phyloP scores from a whole-genome alignment of 805 yeast species.

The Starmera quercuum region DNA sequence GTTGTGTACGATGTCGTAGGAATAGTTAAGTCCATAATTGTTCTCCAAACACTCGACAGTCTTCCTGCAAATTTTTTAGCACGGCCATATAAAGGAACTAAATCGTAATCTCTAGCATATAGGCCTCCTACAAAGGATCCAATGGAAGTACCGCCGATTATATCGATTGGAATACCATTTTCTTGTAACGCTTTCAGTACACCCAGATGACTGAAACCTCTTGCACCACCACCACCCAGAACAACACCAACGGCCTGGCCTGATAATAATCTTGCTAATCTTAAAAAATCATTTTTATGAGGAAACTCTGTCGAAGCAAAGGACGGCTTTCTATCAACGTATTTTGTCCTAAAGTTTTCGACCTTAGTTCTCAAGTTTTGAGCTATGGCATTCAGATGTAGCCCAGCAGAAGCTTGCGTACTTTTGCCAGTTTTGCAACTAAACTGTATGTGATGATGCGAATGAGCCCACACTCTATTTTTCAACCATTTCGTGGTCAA shows the following conservation, averaged over 20 bases:
- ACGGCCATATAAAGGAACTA: constrained; percentile 86
- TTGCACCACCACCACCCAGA: constrained; percentile 96
- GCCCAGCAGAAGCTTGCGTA: background rate
- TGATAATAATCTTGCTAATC: constrained; percentile 82
- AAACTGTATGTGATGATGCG: constrained; percentile 90
- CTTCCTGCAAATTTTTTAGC: constrained; percentile 82
- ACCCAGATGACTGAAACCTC: constrained; percentile 91
- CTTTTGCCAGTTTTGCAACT: constrained; percentile 16
- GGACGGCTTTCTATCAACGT: constrained; percentile 12
- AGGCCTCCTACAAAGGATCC: constrained; percentile 95
- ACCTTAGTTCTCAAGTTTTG: constrained; percentile 26
- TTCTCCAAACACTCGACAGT: constrained; percentile 80
- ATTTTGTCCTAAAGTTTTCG: constrained; percentile 27
- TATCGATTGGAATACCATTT: constrained; percentile 86
- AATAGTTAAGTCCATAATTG: constrained; percentile 76
- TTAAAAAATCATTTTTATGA: constrained; percentile 81
- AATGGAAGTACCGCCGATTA: constrained; percentile 93
- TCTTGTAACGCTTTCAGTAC: constrained; percentile 86
- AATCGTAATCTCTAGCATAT: constrained; percentile 86
- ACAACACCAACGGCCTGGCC: constrained; percentile 94
- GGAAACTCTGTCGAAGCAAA: constrained; percentile 26
- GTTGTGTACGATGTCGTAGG: constrained; percentile 94
- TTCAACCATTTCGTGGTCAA: constrained; percentile 80
- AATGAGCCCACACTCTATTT: constrained; percentile 81
- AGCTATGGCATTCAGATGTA: constrained; percentile 8